Conservation (phyloP, 1,284 basidiomycete species). For the Pseudozyma pruni region DNA sequence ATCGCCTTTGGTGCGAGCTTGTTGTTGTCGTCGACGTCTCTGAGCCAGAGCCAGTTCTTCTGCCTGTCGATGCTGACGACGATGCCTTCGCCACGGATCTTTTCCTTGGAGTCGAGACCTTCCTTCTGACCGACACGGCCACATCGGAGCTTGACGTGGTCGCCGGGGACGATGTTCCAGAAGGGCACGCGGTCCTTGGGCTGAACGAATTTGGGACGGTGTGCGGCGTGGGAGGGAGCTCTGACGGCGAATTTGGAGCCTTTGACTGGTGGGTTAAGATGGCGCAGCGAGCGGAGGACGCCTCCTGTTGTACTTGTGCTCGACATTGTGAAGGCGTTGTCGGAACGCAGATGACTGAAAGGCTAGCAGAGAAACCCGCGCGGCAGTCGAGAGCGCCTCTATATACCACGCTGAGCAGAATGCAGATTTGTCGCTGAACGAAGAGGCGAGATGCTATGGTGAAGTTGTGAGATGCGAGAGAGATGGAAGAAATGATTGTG, state of each 20-base stretch:
- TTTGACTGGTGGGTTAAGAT: slow-evolving; percentile 61
- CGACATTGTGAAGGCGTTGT: slow-evolving; percentile 18
- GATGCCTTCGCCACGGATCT: slow-evolving; percentile 61
- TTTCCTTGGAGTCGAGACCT: slow-evolving; percentile 38
- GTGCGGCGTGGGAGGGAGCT: slow-evolving; percentile 64
- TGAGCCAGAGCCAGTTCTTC: slow-evolving; percentile 62
- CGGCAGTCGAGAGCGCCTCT: too few relatives aligned
- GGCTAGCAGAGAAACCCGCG: too few relatives aligned
- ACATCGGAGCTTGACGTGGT: slow-evolving; percentile 65
- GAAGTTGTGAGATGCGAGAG: background rate
- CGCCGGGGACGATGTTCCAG: slow-evolving; percentile 69
- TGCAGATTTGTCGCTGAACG: background rate
- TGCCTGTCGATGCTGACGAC: slow-evolving; percentile 60
- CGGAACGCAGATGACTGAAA: too few relatives aligned
- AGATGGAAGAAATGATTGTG: slow-evolving; percentile 1
- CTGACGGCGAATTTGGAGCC: slow-evolving; percentile 62
- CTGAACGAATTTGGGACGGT: slow-evolving; percentile 65
- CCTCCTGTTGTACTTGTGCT: slow-evolving; percentile 28
- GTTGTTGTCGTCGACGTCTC: slow-evolving; percentile 59
- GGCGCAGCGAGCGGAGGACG: slow-evolving; percentile 66
- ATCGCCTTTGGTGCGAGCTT: slow-evolving; percentile 59
- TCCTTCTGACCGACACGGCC: slow-evolving; percentile 59
- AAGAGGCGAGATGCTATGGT: background rate
- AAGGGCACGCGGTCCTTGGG: slow-evolving; percentile 68
- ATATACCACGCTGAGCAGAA: too few relatives aligned